These are phyloP conservation scores for Fusarium keratoplasticum DNA, from an alignment of 2,329 filamentous ascomycete genomes.

Conservation along the genomic window DNA sequence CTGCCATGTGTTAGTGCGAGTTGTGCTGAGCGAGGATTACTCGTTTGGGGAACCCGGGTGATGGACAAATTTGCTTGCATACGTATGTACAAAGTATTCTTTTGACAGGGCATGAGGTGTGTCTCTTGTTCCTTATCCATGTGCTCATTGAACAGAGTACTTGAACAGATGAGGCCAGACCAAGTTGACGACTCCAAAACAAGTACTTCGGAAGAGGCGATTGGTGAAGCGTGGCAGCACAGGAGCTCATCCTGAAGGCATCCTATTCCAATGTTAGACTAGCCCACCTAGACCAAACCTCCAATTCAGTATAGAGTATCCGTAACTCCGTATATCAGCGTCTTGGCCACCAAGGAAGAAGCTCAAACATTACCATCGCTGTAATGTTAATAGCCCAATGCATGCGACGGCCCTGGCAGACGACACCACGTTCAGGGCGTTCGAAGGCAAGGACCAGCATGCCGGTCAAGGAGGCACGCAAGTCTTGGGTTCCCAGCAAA, in stretches of 20 bases:
- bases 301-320: not conserved
- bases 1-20: slow-evolving; percentile 12
- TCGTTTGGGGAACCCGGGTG: slow-evolving; percentile 39
- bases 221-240: not conserved
- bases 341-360: not conserved
- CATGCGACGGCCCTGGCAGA: slow-evolving; percentile 4
- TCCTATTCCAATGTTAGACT: not conserved
- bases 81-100: not conserved
- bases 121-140: slow-evolving; percentile 1
- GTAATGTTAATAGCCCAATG: not conserved
- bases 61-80: slow-evolving; percentile 1
- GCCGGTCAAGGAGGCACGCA: not conserved
- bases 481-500: slow-evolving; percentile 17
- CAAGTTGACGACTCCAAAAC: not conserved
- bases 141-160: not conserved
- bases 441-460: slow-evolving; percentile 21
- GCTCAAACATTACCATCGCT: not conserved
- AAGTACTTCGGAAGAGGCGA: not conserved
- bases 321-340: not conserved
- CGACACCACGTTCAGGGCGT: slow-evolving; percentile 15
- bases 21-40: slow-evolving; percentile 33
- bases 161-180: not conserved
- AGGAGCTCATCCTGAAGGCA: not conserved
- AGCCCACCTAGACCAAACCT: not conserved
- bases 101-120: slow-evolving; percentile 6